Conservation (phyloP, 345 rosid genomes). For the Moricandia moricandioides region DNA sequence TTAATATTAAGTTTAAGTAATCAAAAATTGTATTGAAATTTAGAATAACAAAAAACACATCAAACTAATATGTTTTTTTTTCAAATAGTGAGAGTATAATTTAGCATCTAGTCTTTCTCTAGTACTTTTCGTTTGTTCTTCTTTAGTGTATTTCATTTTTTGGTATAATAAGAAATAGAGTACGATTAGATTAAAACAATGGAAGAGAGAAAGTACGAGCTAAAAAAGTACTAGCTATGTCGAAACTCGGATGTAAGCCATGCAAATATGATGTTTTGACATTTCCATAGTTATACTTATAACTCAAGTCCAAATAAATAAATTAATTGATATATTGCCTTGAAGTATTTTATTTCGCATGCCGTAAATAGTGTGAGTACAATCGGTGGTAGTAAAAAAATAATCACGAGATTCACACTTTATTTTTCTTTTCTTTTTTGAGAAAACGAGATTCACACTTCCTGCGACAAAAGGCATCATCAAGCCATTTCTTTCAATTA, state of each 20-base stretch:
- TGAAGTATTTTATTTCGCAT: neutral
- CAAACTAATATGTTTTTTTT: too few relatives aligned
- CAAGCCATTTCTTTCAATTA: neutral
- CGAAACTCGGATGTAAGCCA: neutral
- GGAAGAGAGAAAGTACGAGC: neutral
- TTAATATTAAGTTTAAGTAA: too few relatives aligned
- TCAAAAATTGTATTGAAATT: too few relatives aligned
- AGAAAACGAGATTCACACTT: slow-evolving; percentile 20
- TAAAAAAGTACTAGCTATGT: neutral
- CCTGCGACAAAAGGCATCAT: neutral
- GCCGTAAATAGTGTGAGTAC: neutral
- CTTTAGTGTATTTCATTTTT: neutral
- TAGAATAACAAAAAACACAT: too few relatives aligned
- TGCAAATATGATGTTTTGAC: neutral
- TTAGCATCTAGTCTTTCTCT: neutral
- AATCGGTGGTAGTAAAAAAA: neutral
- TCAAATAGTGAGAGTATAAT: neutral
- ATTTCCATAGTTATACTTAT: neutral
- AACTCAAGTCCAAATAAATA: neutral
- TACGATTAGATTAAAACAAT: neutral
- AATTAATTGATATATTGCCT: neutral
- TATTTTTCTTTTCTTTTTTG: too few relatives aligned
- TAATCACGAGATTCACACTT: slow-evolving; percentile 30
- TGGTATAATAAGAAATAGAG: slow-evolving; percentile 9
- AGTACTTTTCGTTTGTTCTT: neutral